A percentile compares a stretch with the other conserved stretches of the same genome.
phyloP scores from a whole-genome alignment of 805 yeast species.

The Dipodascopsis uninucleata region DNA sequence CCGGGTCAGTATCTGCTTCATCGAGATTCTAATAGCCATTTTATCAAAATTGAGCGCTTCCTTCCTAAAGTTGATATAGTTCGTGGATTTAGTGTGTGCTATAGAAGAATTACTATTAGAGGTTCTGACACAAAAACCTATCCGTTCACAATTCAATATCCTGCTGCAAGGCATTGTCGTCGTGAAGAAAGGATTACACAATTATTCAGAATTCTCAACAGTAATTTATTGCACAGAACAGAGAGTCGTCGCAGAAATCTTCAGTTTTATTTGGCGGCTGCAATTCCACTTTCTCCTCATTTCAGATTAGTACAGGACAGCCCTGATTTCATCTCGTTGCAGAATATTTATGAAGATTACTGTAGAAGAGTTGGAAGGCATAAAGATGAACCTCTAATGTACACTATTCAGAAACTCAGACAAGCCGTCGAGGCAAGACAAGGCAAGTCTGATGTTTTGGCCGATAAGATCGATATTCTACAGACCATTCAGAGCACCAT shows the following conservation, averaged over 20 bases:
- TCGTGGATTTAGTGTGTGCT: conserved; percentile 86
- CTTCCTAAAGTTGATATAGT: conserved; percentile 83
- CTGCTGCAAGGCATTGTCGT: conserved; percentile 95
- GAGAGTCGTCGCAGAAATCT: conserved; percentile 85
- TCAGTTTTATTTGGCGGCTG: conserved; percentile 81
- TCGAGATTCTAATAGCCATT: conserved; percentile 84
- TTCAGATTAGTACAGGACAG: conserved; percentile 87
- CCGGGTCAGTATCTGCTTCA: conserved; percentile 88
- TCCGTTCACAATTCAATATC: conserved; percentile 93
- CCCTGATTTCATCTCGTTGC: conserved; percentile 67
- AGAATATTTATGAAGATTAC: conserved; percentile 79
- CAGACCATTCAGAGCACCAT: conserved; percentile 82
- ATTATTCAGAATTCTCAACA: conserved; percentile 78
- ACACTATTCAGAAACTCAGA: conserved; percentile 76
- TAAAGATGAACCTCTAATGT: conserved; percentile 86
- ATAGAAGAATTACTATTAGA: conserved; percentile 80
- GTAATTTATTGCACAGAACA: conserved; percentile 71
- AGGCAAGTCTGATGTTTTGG: conserved; percentile 78
- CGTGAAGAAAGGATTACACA: conserved; percentile 94
- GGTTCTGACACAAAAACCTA: conserved; percentile 92
- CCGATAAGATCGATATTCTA: conserved; percentile 85
- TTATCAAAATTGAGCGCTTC: conserved; percentile 88
- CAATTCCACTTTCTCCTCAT: conserved; percentile 92
- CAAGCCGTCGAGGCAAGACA: conserved; percentile 88
- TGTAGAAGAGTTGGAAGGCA: conserved; percentile 69